phyloP scores from a whole-genome alignment of 768 basidiomycete species.

The Boletus rubropictus region DNA sequence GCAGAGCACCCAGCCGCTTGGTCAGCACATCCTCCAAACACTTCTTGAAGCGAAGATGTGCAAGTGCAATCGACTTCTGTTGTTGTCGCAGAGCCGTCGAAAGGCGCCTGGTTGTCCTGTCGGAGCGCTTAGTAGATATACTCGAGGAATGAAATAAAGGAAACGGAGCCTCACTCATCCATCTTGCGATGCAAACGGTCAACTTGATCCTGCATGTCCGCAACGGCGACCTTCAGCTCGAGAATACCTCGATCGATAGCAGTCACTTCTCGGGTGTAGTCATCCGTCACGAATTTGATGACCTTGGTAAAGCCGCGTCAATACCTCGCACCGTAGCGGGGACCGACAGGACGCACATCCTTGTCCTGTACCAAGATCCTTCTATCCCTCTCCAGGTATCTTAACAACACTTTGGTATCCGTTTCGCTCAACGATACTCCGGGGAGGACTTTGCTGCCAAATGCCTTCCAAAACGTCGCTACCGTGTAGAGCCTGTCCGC shows the following conservation, averaged over 20 bases:
- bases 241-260: slow-evolving; percentile 80
- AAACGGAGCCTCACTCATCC: slow-evolving; percentile 46
- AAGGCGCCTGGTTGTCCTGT: slow-evolving; percentile 64
- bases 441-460: slow-evolving; percentile 41
- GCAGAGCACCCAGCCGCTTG: slow-evolving; percentile 69
- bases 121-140: not conserved
- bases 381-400: slow-evolving; percentile 75
- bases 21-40: slow-evolving; percentile 69
- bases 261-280: slow-evolving; percentile 46
- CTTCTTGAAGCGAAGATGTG: slow-evolving; percentile 75
- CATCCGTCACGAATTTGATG: slow-evolving; percentile 66
- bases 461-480: slow-evolving; percentile 56
- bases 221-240: slow-evolving; percentile 68
- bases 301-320: slow-evolving; percentile 40
- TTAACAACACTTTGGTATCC: slow-evolving; percentile 68
- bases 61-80: slow-evolving; percentile 68
- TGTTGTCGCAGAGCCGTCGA: slow-evolving; percentile 59
- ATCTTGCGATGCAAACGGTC: slow-evolving; percentile 65
- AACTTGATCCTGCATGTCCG: slow-evolving; percentile 63
- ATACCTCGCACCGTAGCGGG: not conserved
- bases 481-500: slow-evolving; percentile 58
- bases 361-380: slow-evolving; percentile 56
- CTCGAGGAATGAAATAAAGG: not conserved
- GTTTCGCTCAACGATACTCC: slow-evolving; percentile 45
- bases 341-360: slow-evolving; percentile 43